These are phyloP conservation scores for Paecilomyces sp. DNA, from an alignment of 2,329 filamentous ascomycete species.

Conservation along the genomic window DNA sequence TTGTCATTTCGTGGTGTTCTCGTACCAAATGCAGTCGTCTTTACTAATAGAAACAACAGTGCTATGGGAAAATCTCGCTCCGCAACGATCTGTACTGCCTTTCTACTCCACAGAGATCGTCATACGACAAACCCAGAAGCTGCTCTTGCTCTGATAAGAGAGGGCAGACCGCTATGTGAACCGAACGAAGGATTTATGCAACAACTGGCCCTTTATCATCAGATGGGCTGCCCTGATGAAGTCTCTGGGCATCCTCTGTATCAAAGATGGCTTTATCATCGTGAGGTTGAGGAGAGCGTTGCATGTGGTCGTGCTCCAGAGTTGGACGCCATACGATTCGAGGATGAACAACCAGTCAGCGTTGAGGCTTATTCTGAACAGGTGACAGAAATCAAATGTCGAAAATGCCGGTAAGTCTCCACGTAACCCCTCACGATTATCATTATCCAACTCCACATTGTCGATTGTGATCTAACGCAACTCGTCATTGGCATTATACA, in stretches of 20 bases:
- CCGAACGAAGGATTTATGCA: slow-evolving; percentile 89
- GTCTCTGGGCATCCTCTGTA: slow-evolving; percentile 67
- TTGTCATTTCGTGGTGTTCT: background rate
- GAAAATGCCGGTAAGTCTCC: slow-evolving; percentile 70
- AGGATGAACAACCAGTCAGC: slow-evolving; percentile 40
- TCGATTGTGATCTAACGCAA: background rate
- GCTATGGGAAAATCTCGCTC: slow-evolving; percentile 96
- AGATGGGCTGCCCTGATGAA: slow-evolving; percentile 71
- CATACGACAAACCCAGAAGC: slow-evolving; percentile 52
- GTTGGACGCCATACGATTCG: slow-evolving; percentile 67
- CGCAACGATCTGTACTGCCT: slow-evolving; percentile 75
- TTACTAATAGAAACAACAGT: slow-evolving; percentile 40
- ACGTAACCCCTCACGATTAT: background rate
- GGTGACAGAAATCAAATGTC: slow-evolving; percentile 66
- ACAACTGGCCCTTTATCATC: slow-evolving; percentile 79
- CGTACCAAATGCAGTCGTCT: too few species aligned
- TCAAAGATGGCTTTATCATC: slow-evolving; percentile 67
- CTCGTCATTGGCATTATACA: slow-evolving; percentile 18
- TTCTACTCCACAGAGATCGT: slow-evolving; percentile 60
- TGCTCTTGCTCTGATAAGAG: slow-evolving; percentile 63
- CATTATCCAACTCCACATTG: background rate
- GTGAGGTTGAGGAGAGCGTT: slow-evolving; percentile 59
- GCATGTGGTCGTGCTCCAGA: slow-evolving; percentile 74
- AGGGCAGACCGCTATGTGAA: slow-evolving; percentile 69
- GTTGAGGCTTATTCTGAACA: slow-evolving; percentile 13